Percentiles rank a stretch among this genome's conserved stretches.
phyloP scores from a whole-genome alignment of 306 rosid species.

The Bauhinia variegata region DNA sequence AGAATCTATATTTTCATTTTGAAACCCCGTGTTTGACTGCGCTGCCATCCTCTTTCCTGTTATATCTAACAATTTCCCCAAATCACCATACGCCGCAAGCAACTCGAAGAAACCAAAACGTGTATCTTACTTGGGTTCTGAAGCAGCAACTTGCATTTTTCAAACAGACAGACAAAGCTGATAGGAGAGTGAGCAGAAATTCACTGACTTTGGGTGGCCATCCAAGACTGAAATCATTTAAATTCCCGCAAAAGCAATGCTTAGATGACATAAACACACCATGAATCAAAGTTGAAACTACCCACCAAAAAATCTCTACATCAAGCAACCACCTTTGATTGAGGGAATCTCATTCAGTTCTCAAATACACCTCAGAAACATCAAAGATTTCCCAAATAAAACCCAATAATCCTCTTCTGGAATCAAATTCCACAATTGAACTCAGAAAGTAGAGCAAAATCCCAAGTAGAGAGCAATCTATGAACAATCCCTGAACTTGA shows the following conservation, averaged over 20 bases:
- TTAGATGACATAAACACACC: neutral
- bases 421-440: constrained; percentile 31
- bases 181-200: constrained; percentile 25
- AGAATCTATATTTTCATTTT: constrained; percentile 58
- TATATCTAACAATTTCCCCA: constrained; percentile 33
- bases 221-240: constrained; percentile 36
- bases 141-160: constrained; percentile 42
- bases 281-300: constrained; percentile 16
- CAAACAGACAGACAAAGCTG: constrained; percentile 25
- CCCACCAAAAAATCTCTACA: neutral
- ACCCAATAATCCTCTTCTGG: constrained; percentile 12
- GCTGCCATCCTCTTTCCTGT: constrained; percentile 61
- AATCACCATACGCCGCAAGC: constrained; percentile 43
- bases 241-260: neutral
- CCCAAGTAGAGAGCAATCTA: constrained; percentile 31
- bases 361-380: constrained; percentile 20
- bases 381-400: constrained; percentile 12
- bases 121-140: constrained; percentile 13
- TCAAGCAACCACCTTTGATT: constrained; percentile 22
- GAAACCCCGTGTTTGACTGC: constrained; percentile 81
- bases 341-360: constrained; percentile 14
- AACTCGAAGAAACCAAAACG: constrained; percentile 35
- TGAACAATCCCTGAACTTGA: constrained; percentile 18
- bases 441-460: constrained; percentile 19
- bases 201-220: constrained; percentile 36